Base-by-base conservation (phyloP, 306 rosid species). In the Ceratonia siliqua region DNA sequence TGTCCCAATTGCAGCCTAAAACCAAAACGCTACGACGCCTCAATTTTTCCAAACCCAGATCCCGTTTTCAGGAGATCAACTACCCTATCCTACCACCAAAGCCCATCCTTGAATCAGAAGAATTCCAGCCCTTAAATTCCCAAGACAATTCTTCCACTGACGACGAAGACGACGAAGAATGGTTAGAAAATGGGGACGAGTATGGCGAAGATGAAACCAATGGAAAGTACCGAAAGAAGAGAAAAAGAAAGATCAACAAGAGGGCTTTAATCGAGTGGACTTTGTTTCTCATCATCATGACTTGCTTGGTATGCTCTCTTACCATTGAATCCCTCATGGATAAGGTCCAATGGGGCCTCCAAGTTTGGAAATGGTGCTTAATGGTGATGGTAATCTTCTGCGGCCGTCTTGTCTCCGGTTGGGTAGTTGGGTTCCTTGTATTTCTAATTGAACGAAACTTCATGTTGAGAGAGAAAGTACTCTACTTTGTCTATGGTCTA, bases 301-400 rank as follows among this genome's bases (percentile, higher is more conserved):
- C 68, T 27, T 73, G 68, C 68, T 35, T 73, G 42, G 25, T 73
- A 13, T 73, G 56, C 48, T 73, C 78, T 36, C 78, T 73, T 13
- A 73, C 78, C 7, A 3, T 73, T 0, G 4, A 62, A 27, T 73
- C 69, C 25, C 27, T 73, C 14, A 32, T 30, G 32, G 0, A 6
- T 6, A 45, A 45, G 68, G 1, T 11, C 5, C 11, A 41, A 14
- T 73, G 61, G 61, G 27, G 61, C 27, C n/a, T 59, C 4, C n/a
- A 42, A 8, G 5, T 73, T n/a, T 73, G 78, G 78, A 73, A 73
- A n/a, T 73, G 78, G 78, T 73, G 78, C 48, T 17, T 73, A 11
- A 20, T 73, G 27, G 69, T 59, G 10, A 58, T 73, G 78, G 69
- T 73, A 1, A 73, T 48, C 7, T 73, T 59, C 24, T 57, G 78